Base-by-base conservation (phyloP, 2,329 filamentous ascomycete species). In the Neonectria sp. region DNA sequence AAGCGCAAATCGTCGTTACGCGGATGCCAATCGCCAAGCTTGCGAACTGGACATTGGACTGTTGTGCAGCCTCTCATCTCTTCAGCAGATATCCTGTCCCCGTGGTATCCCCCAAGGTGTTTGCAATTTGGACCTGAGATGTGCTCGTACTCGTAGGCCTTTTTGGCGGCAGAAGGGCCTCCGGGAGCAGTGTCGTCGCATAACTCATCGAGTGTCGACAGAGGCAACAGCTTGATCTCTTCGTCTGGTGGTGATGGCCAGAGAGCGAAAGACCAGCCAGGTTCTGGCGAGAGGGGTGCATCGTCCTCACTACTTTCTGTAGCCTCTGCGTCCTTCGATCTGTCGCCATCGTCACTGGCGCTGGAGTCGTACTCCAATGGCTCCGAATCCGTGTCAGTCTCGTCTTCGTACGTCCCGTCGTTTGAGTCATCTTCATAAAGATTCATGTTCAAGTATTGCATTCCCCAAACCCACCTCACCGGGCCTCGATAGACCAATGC, bases 61-160 rank as follows among this genome's bases (percentile, higher is more conserved):
- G 35, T 43, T 12, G 53, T 40, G 24, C 33, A 55, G 9, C 53
- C 53, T 43, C 35, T 55, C 53, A 55, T 55, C 13, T 55, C 53
- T 6, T 27, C 35, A 17, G 53, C 21, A 1, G 53, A 55, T 27
- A 55, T 29, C 2, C 17, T 40, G 7, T n/a, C 9, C 13, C 33
- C 35, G 15, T 43, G 33, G 17, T 43, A 55, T 6, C 53, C 33
- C n/a, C 25, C 53, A 8, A 21, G 37, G 15, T 27, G 37, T 13
- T 45, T n/a, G 11, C 53, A 56, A 13, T n/a, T n/a, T 31, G 53
- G 37, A 1, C 53, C 53, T 8, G 37, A 24, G 17, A 45, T 45
- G 17, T 56, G 53, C 35, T 56, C 53, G 35, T 45, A 56, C 13
- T 56, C 53, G 6, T 25, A 56, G 5, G 33, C 53, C 25, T 56